These are phyloP conservation scores for Globisporangium middletonii DNA, from an alignment of 352 stramenopile species.

Conservation along the genomic window DNA sequence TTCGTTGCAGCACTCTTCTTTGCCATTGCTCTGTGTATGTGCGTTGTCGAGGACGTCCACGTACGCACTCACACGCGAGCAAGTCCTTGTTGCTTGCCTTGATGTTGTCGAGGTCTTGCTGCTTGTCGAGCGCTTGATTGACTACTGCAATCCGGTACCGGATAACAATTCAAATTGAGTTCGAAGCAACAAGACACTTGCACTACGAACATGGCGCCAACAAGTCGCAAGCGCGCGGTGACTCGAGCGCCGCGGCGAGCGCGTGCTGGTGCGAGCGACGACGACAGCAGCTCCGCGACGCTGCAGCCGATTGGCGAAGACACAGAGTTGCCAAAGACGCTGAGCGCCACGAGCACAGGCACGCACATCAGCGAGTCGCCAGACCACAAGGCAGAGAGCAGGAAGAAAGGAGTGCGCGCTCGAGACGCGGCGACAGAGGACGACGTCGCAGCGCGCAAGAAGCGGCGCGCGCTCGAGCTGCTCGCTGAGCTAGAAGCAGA, in stretches of 20 bases:
- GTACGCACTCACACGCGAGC: too few species aligned
- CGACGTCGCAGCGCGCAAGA: conserved; percentile 26
- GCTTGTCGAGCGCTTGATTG: too few species aligned
- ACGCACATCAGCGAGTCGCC: conserved; percentile 27
- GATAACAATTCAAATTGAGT: neutral
- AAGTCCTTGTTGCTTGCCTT: neutral
- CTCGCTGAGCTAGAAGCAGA: conserved; percentile 61
- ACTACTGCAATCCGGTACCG: too few species aligned
- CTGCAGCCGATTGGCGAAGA: conserved; percentile 63
- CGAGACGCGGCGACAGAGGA: conserved; percentile 10
- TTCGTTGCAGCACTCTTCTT: conserved; percentile 6
- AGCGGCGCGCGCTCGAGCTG: conserved; percentile 30
- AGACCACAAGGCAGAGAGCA: conserved; percentile 19
- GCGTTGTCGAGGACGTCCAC: too few species aligned
- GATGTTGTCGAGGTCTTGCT: neutral
- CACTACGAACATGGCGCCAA: conserved; percentile 8
- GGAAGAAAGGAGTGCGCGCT: conserved; percentile 27
- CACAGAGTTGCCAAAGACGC: conserved; percentile 26
- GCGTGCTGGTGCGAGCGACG: conserved; percentile 5
- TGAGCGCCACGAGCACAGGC: conserved; percentile 19
- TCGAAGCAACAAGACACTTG: neutral
- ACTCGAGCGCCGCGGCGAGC: conserved; percentile 18
- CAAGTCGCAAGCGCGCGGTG: conserved; percentile 16
- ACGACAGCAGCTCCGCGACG: conserved; percentile 14
- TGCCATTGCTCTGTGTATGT: conserved; percentile 2